Conservation (phyloP, 1,284 basidiomycete genomes). For the Ustilago trichophora region DNA sequence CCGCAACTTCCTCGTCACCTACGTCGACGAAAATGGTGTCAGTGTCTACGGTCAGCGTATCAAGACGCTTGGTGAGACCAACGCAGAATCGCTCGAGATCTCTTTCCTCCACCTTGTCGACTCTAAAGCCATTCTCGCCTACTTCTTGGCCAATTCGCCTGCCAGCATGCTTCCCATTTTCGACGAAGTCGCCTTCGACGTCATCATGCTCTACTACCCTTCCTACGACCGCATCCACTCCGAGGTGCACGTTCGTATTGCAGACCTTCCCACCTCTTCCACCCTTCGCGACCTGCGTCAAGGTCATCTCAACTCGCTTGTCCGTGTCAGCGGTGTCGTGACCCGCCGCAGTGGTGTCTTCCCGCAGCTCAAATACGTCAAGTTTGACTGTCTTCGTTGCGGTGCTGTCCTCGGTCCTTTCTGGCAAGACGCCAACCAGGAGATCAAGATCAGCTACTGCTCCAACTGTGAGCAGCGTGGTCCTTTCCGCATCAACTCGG, state of each 20-base stretch:
- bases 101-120: slow-evolving; percentile 90
- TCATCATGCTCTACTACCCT: slow-evolving; percentile 94
- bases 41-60: slow-evolving; percentile 96
- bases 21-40: slow-evolving; percentile 86
- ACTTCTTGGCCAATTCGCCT: slow-evolving; percentile 95
- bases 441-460: slow-evolving; percentile 86
- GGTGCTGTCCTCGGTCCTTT: slow-evolving; percentile 92
- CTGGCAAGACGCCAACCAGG: slow-evolving; percentile 93
- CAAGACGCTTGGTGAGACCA: slow-evolving; percentile 91
- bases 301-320: slow-evolving; percentile 90
- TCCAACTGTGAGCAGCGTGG: slow-evolving; percentile 92
- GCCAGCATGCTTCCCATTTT: slow-evolving; percentile 91
- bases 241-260: slow-evolving; percentile 96
- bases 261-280: slow-evolving; percentile 86
- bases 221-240: slow-evolving; percentile 95
- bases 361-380: slow-evolving; percentile 98
- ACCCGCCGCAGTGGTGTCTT: slow-evolving; percentile 95
- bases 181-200: slow-evolving; percentile 92
- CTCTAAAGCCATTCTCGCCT: slow-evolving; percentile 92
- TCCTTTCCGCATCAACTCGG: slow-evolving; percentile 94
- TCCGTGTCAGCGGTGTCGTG: slow-evolving; percentile 95
- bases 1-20: slow-evolving; percentile 93
- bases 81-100: slow-evolving; percentile 95
- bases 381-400: slow-evolving; percentile 89
- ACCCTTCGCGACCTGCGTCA: slow-evolving; percentile 93